Percentiles rank a stretch among this genome's conserved stretches.
phyloP scores from a whole-genome alignment of 2,329 filamentous ascomycete species.

The Davidsoniella neocaledoniae region DNA sequence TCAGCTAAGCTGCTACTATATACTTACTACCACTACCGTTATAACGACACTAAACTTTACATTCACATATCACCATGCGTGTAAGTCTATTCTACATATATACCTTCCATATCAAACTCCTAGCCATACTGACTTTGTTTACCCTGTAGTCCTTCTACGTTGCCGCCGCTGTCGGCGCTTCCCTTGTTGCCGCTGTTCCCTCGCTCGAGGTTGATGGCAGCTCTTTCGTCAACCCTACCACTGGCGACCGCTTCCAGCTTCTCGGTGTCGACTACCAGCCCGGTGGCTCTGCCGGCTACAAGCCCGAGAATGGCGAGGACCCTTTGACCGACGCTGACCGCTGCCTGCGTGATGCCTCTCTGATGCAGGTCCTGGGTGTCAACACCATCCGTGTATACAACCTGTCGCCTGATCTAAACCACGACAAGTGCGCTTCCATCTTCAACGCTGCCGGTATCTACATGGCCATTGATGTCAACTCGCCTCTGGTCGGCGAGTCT shows the following conservation, averaged over 20 bases:
- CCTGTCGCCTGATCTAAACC: constrained; percentile 46
- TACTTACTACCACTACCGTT: neutral
- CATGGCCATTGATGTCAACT: constrained; percentile 54
- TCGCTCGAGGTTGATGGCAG: constrained; percentile 38
- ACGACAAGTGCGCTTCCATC: constrained; percentile 49
- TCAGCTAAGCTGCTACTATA: too few species aligned
- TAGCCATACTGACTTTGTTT: neutral
- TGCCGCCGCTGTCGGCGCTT: constrained; percentile 36
- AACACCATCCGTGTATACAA: constrained; percentile 58
- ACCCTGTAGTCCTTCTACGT: constrained; percentile 3
- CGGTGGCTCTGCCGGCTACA: constrained; percentile 45
- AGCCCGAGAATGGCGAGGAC: constrained; percentile 36
- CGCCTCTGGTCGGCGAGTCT: constrained; percentile 40
- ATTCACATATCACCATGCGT: constrained; percentile 5
- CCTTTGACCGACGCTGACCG: constrained; percentile 40
- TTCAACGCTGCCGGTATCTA: constrained; percentile 55
- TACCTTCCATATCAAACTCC: neutral
- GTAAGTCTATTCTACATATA: constrained; percentile 5
- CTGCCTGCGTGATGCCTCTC: constrained; percentile 47
- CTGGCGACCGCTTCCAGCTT: constrained; percentile 46
- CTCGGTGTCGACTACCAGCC: constrained; percentile 55
- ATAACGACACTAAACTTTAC: neutral
- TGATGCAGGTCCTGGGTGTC: constrained; percentile 47
- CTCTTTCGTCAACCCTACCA: constrained; percentile 42
- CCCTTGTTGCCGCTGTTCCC: constrained; percentile 37